phyloP scores from a whole-genome alignment of 441 rosid species.

The Corymbia calophylla region DNA sequence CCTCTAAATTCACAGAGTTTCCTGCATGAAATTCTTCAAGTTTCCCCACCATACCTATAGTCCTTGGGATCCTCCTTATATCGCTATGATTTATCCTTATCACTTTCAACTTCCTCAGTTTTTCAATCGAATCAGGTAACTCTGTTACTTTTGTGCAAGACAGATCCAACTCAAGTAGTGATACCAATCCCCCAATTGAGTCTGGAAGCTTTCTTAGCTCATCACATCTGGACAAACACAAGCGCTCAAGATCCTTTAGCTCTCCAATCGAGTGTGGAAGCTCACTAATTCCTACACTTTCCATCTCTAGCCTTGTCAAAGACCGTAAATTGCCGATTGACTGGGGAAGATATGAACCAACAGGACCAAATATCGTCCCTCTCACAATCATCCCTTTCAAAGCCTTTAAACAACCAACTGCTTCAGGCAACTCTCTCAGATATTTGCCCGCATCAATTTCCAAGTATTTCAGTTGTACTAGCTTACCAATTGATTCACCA shows the following conservation, averaged over 20 bases:
- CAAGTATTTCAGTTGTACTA: not conserved
- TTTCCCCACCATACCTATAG: too few relatives aligned
- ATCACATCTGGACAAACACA: too few relatives aligned
- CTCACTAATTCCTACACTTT: not conserved
- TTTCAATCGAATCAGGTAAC: too few relatives aligned
- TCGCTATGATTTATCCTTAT: too few relatives aligned
- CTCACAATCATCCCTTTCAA: not conserved
- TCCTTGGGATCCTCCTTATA: too few relatives aligned
- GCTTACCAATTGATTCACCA: not conserved
- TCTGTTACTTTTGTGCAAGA: too few relatives aligned
- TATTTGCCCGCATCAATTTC: rapidly evolving
- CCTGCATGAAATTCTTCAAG: too few relatives aligned
- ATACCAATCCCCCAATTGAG: too few relatives aligned
- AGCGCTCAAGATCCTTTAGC: not conserved
- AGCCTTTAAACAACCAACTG: not conserved
- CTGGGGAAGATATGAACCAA: not conserved
- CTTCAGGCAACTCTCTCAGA: not conserved
- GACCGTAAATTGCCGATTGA: not conserved
- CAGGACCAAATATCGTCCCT: not conserved
- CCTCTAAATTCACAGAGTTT: too few relatives aligned
- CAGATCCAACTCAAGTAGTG: too few relatives aligned
- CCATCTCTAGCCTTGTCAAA: not conserved
- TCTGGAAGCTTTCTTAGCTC: too few relatives aligned
- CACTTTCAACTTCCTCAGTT: too few relatives aligned
- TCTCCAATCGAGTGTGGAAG: not conserved